phyloP scores from a whole-genome alignment of 2,329 filamentous ascomycete species.

The Ambrosiella beaveri region DNA sequence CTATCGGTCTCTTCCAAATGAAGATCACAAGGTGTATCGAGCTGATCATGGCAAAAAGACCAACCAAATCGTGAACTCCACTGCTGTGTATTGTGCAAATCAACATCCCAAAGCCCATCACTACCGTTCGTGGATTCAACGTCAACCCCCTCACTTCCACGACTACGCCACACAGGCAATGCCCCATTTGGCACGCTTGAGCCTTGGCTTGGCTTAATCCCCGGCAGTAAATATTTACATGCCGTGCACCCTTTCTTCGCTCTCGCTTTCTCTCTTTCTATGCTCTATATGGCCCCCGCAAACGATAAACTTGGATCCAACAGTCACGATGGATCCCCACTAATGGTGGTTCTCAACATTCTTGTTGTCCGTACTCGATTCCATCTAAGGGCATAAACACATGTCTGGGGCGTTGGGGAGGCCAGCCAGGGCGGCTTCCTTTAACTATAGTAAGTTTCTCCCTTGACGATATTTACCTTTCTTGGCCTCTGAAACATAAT shows the following conservation, averaged over 20 bases:
- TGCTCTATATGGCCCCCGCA: neutral
- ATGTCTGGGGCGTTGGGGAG: neutral
- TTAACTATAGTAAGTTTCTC: neutral
- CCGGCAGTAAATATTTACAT: neutral
- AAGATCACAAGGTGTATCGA: neutral
- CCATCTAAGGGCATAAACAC: neutral
- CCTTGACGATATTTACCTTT: neutral
- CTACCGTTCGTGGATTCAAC: neutral
- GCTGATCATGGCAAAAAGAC: neutral
- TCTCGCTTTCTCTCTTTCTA: neutral
- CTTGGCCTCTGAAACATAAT: slow-evolving; percentile 9
- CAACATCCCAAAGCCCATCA: neutral
- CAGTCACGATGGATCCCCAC: neutral
- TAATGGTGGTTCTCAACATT: neutral
- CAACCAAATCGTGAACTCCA: neutral
- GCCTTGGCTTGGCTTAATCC: neutral
- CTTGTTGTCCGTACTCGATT: neutral
- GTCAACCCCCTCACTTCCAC: neutral
- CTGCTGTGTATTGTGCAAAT: neutral
- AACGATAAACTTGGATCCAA: neutral
- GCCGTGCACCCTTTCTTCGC: no score
- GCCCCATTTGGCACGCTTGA: neutral
- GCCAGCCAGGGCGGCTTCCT: neutral
- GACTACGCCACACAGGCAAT: neutral
- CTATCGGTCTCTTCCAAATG: neutral